Percentiles rank a stretch among this genome's conserved stretches.
Conservation (phyloP, 352 stramenopile genomes). For the Phytophthora pinifolia region DNA sequence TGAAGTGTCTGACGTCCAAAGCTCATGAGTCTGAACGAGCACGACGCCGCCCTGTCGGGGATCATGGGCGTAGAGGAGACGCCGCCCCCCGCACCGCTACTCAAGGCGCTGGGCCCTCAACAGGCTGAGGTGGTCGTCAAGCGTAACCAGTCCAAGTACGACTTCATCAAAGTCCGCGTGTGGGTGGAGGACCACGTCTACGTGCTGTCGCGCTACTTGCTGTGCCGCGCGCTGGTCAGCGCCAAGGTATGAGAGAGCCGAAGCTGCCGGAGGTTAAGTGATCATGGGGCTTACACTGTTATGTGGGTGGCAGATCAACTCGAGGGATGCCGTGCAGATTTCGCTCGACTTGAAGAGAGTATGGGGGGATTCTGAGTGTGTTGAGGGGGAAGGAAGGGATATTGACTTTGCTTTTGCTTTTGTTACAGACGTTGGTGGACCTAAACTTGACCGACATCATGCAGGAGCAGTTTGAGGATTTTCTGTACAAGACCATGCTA, state of each 20-base stretch:
- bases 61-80: conserved; percentile 36
- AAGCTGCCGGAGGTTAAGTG: background rate
- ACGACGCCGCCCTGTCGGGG: conserved; percentile 27
- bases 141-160: conserved; percentile 90
- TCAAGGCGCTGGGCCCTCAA: conserved; percentile 35
- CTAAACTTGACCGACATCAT: conserved; percentile 84
- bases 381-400: background rate
- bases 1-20: conserved; percentile 7
- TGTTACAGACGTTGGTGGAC: conserved; percentile 75
- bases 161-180: conserved; percentile 90
- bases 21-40: conserved; percentile 37
- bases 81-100: conserved; percentile 33
- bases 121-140: conserved; percentile 58
- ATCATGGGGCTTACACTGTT: background rate
- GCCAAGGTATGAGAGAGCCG: conserved; percentile 52
- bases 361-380: conserved; percentile 2
- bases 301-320: conserved; percentile 58
- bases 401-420: conserved; percentile 7
- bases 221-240: conserved; percentile 82
- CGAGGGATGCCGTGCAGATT: conserved; percentile 85
- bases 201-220: conserved; percentile 84
- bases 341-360: conserved; percentile 88
- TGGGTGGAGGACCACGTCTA: conserved; percentile 91
- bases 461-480: conserved; percentile 90
- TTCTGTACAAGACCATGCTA: conserved; percentile 90